Evolutionary conservation across 495 filamentous ascomycete genomes (phyloP).

Genomic region (Penicillium steckii): DNA sequence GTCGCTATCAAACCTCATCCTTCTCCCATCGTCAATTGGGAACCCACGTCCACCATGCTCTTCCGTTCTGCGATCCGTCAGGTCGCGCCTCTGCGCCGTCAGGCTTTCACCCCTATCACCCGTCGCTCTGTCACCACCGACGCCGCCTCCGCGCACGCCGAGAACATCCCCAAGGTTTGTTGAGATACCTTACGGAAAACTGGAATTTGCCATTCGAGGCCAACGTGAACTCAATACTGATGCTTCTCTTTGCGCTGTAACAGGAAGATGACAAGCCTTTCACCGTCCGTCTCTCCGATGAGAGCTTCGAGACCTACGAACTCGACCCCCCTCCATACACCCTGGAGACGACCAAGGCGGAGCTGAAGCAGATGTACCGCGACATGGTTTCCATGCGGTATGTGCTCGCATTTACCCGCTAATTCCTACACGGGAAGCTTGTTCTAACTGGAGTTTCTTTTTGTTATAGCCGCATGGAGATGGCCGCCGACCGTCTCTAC

Average conservation of each 20-base stretch:
- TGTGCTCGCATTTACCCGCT: slow-evolving; percentile 16
- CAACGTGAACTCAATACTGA: slow-evolving; percentile 24
- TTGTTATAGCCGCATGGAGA: slow-evolving; percentile 85
- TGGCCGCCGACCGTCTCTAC: slow-evolving; percentile 96
- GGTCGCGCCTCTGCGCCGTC: slow-evolving; percentile 52
- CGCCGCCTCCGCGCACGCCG: slow-evolving; percentile 85
- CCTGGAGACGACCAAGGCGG: slow-evolving; percentile 88
- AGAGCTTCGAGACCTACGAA: slow-evolving; percentile 99
- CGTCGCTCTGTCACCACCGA: slow-evolving; percentile 87
- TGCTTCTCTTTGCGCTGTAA: slow-evolving; percentile 8
- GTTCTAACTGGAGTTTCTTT: slow-evolving; percentile 4
- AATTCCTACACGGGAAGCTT: neutral
- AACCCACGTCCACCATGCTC: slow-evolving; percentile 39
- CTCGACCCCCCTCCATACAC: slow-evolving; percentile 93
- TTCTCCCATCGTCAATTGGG: slow-evolving; percentile 31
- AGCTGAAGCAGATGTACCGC: slow-evolving; percentile 97
- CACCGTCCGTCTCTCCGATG: slow-evolving; percentile 85
- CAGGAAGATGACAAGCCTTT: slow-evolving; percentile 95
- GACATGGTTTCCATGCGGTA: slow-evolving; percentile 96
- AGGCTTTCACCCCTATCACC: slow-evolving; percentile 52
- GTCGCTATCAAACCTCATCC: slow-evolving; percentile 22
- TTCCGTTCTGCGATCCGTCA: slow-evolving; percentile 46
- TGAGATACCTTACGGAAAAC: slow-evolving; percentile 51
- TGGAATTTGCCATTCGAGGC: slow-evolving; percentile 6
- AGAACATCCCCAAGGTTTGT: slow-evolving; percentile 73